These are phyloP conservation scores for Naematelia aurantialba DNA, from an alignment of 768 basidiomycete species.

Conservation along the genomic window DNA sequence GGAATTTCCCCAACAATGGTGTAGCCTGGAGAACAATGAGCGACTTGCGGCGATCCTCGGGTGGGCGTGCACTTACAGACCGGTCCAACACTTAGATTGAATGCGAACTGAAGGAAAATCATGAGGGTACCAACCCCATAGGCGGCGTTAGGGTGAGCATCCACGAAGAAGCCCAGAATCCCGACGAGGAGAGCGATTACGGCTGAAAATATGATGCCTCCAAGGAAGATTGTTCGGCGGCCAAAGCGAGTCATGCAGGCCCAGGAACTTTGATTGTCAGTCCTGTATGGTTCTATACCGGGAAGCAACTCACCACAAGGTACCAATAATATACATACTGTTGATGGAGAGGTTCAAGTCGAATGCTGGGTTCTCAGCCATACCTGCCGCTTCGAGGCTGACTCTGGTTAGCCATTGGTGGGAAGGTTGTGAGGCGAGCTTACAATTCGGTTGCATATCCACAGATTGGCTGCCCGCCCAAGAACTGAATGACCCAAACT, in stretches of 20 bases:
- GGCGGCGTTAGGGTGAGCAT: neutral
- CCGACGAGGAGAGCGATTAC: constrained; percentile 26
- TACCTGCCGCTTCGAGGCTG: constrained; percentile 26
- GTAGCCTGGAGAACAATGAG: too few species aligned
- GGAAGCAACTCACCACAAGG: constrained; percentile 15
- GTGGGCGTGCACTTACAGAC: constrained; percentile 19
- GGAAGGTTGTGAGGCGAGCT: too few species aligned
- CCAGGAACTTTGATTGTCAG: constrained; percentile 14
- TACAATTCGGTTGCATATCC: constrained; percentile 25
- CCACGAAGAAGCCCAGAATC: constrained; percentile 22
- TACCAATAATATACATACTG: constrained; percentile 29
- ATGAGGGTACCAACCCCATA: constrained; percentile 22
- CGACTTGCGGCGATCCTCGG: too few species aligned
- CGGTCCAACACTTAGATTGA: constrained; percentile 29
- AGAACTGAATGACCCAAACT: constrained; percentile 26
- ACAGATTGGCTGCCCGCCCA: constrained; percentile 28
- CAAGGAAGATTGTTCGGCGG: constrained; percentile 28
- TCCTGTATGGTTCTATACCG: neutral
- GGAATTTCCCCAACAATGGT: constrained; percentile 32
- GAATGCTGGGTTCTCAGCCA: constrained; percentile 22
- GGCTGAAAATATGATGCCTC: constrained; percentile 16
- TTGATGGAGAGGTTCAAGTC: constrained; percentile 27
- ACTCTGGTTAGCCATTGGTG: neutral
- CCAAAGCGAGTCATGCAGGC: constrained; percentile 16
- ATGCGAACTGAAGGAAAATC: constrained; percentile 33